These are phyloP conservation scores for Debaryomycetaceae sp. DNA, from an alignment of 1,139 yeast species.

Conservation along the genomic window DNA sequence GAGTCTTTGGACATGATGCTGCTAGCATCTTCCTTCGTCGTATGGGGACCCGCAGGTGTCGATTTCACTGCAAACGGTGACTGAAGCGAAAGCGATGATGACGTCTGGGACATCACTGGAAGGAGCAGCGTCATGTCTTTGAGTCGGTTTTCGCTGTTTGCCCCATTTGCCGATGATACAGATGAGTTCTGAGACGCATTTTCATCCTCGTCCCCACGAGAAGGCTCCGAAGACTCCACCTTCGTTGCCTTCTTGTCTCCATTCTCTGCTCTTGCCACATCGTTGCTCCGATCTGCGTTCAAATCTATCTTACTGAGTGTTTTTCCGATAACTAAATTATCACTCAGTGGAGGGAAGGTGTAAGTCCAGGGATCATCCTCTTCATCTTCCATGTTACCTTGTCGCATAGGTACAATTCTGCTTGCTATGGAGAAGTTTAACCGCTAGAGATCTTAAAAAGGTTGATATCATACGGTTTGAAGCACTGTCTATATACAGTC, in stretches of 20 bases:
- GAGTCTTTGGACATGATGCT: constrained; percentile 38
- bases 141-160: background rate
- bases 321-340: constrained; percentile 7
- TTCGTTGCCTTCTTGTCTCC: background rate
- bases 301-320: background rate
- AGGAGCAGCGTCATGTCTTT: background rate
- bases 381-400: constrained; percentile 15
- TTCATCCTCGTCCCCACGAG: background rate
- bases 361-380: constrained; percentile 46
- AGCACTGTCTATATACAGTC: background rate
- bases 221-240: background rate
- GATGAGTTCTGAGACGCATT: constrained; percentile 5
- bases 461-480: background rate
- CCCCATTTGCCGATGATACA: constrained; percentile 5
- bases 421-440: background rate
- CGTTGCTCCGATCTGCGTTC: background rate
- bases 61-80: constrained; percentile 43
- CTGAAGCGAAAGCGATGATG: constrained; percentile 30
- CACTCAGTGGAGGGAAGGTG: constrained; percentile 42
- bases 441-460: background rate
- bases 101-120: constrained; percentile 7
- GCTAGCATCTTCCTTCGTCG: constrained; percentile 53
- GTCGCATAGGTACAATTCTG: background rate
- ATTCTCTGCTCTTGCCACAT: background rate
- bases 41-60: constrained; percentile 57